phyloP scores from a whole-genome alignment of 2,329 filamentous ascomycete species.

The Fusarium sp. region DNA sequence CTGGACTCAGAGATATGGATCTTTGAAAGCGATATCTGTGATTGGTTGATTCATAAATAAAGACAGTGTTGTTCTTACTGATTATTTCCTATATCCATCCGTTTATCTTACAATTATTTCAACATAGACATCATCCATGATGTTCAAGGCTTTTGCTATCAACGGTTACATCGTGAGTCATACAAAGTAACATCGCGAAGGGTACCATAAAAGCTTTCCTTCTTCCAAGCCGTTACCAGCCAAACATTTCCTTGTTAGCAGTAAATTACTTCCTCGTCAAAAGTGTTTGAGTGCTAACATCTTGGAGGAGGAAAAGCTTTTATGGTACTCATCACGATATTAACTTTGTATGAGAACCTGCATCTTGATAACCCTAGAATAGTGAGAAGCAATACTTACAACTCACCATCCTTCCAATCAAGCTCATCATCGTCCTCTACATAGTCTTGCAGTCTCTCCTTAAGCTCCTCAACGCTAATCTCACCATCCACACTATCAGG shows the following conservation, averaged over 20 bases:
- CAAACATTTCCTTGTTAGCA: neutral
- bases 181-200: neutral
- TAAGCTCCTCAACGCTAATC: constrained; percentile 49
- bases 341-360: neutral
- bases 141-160: fast-evolving
- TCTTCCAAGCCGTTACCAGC: neutral
- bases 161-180: neutral
- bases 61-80: fast-evolving
- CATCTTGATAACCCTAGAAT: neutral
- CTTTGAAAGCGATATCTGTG: too few species aligned
- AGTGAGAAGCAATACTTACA: neutral
- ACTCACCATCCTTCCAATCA: constrained; percentile 24
- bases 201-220: neutral
- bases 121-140: neutral
- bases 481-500: constrained; percentile 23
- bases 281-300: neutral
- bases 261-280: neutral
- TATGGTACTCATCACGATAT: neutral
- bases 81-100: neutral
- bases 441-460: constrained; percentile 47
- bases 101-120: neutral
- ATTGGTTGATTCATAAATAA: neutral
- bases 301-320: neutral
- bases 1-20: too few species aligned
- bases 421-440: constrained; percentile 21